These are phyloP conservation scores for Incumbomyces delicatus DNA, from an alignment of 2,329 filamentous ascomycete species.

Conservation along the genomic window DNA sequence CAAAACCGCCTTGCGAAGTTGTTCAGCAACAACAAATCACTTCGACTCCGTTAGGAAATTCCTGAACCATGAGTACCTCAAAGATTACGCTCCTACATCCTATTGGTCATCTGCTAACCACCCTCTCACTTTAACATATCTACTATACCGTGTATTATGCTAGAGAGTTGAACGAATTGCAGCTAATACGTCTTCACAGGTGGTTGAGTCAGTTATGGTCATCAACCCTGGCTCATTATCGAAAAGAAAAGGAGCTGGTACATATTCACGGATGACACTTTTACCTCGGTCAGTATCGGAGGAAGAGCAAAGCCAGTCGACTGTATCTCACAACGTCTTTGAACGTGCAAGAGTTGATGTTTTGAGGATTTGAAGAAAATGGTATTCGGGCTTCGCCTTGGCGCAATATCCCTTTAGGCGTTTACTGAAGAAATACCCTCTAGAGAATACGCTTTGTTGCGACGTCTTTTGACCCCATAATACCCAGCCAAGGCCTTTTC, in stretches of 20 bases:
- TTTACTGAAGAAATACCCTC: too few species aligned
- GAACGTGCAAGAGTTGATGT: constrained; percentile 81
- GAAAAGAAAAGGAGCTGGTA: constrained; percentile 74
- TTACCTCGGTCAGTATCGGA: constrained; percentile 54
- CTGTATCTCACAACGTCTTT: constrained; percentile 66
- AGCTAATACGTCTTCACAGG: constrained; percentile 42
- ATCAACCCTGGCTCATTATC: constrained; percentile 86
- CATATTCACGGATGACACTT: constrained; percentile 70
- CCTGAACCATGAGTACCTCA: too few species aligned
- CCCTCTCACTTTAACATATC: not conserved
- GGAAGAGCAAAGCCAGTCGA: constrained; percentile 46
- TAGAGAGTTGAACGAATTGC: not conserved
- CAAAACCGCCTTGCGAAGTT: too few species aligned
- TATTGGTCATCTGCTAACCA: too few species aligned
- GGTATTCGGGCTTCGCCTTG: too few species aligned
- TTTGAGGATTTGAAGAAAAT: constrained; percentile 56
- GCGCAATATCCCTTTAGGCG: too few species aligned
- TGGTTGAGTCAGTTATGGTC: constrained; percentile 78
- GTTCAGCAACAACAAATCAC: too few species aligned
- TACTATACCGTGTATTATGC: not conserved
- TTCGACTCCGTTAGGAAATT: too few species aligned
- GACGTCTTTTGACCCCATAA: too few species aligned
- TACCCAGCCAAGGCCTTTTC: too few species aligned
- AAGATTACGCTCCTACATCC: too few species aligned
- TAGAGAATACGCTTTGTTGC: too few species aligned